Evolutionary conservation across 2,329 filamentous ascomycete genomes (phyloP), one percentile per base, ranked within the genome.

Genomic region (Apiospora arundinis): DNA sequence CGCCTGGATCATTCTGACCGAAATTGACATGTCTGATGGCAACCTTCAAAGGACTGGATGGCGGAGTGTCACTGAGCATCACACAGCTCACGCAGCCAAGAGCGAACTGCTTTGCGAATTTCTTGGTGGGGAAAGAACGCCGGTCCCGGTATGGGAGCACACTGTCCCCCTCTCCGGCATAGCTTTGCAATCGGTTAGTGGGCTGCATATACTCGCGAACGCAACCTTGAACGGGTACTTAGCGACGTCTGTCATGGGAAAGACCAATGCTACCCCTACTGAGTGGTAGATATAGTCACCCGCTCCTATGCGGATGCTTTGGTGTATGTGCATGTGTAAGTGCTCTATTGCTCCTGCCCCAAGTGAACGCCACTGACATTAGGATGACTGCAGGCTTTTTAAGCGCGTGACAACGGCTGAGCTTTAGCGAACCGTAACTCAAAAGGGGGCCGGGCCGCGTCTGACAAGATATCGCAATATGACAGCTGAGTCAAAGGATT

Each of bases 151-250:
- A 18, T 21, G 28, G 52, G 25, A 32, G 52, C 52, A 60, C 25
- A 32, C 4, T 63, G 56, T n/a, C 56, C 56, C 56, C 56, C 16
- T 40, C 6, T 32, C 32, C 32, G 32, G 28, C 16, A 63, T 18
- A 8, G 18, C 56, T 63, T 63, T 40, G 16, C 32, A 12, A 18
- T n/a, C 28, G 52, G 52, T 37, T 32, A 23, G 12, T 16, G n/a
- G 56, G 32, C 56, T 63, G 56, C 56, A 63, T 63, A 32, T 63
- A 18, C 56, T 40, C 52, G 28, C 52, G 28, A 60, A 63, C 56
- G 56, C 9, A 63, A 40, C 56, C 56, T 40, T 28, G 32, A 18
- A 4, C 32, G 21, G 56, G 18, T 32, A 63, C n/a, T 63, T 40
- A 63, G 56, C 56, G 32, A 63, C 21, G 32, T 40, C 32, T 40